Evolutionary conservation across 768 basidiomycete genomes (phyloP), one percentile per base, ranked within the genome.

Genomic region (Hirschioporus abietinus): DNA sequence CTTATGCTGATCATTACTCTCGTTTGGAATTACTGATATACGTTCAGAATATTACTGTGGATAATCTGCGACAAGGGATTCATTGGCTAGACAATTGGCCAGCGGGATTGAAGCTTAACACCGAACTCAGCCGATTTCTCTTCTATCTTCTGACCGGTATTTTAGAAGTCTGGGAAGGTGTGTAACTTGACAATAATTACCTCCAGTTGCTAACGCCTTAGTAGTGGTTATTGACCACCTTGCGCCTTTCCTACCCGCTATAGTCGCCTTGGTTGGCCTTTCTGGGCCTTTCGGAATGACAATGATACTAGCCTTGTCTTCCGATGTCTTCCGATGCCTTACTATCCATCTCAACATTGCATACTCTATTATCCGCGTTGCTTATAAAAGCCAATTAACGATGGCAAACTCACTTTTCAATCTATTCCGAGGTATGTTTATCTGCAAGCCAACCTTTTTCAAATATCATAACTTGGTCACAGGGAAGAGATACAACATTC

Each of bases 61-160:
- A 79, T 1, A 76, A 78, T 62, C 74, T 90, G 9, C 82, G 84
- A 58, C 77, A 78, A 18, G 80, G 83, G 0, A 80, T 98, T 1
- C 71, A 81, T 1, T 98, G 95, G 96, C 82, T 99, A 15, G 91
- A 97, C 74, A 87, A 91, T 68, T 99, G 96, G 96, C 96, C 96
- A 0, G 95, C 89, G 1, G 96, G 97, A 0, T 78, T 99, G 57
- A 99, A 99, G 76, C 87, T 99, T 64, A 99, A 99, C 72, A 93
- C 93, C 0, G 93, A 98, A 71, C 83, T 99, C n/a, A 93, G 93
- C 70, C 80, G 82, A 26, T 91, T 97, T 74, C 91, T 93, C 72
- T 86, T 89, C n/a, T 83, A 87, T 66, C 82, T 84, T 0, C 88
- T 97, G 63, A 79, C 89, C 1, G 83, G 82, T 26, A 68, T 92